phyloP scores from a whole-genome alignment of 2,329 filamentous ascomycete species.

The Alternaria triticimaculans region DNA sequence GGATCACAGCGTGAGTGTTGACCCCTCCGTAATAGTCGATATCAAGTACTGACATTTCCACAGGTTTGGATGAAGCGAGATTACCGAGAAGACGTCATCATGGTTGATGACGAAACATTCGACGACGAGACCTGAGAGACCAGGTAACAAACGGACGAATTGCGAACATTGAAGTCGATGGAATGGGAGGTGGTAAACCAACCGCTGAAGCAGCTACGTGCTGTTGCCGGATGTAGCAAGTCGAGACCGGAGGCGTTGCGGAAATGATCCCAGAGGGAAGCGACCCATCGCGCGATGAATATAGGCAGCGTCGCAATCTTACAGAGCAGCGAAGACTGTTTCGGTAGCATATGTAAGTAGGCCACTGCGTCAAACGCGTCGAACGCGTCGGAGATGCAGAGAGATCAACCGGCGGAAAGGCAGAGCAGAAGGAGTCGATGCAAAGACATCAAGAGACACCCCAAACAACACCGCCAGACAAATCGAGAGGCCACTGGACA shows the following conservation, averaged over 20 bases:
- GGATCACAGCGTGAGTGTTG: not conserved
- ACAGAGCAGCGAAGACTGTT: not conserved
- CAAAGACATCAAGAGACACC: not conserved
- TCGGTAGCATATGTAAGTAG: not conserved
- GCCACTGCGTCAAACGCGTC: not conserved
- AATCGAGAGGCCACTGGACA: not conserved
- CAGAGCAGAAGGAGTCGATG: not conserved
- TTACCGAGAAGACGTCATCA: not conserved
- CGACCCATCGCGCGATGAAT: too few species aligned
- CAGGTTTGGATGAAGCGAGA: not conserved
- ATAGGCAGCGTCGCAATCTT: not conserved
- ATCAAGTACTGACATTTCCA: not conserved
- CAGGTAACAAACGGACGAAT: not conserved
- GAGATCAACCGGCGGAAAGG: not conserved
- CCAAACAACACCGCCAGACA: not conserved
- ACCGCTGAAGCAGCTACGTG: not conserved
- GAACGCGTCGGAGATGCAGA: not conserved
- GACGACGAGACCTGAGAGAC: not conserved
- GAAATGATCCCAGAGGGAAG: not conserved
- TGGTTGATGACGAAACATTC: not conserved
- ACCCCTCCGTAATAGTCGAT: not conserved
- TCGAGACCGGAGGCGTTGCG: not conserved
- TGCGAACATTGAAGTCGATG: not conserved
- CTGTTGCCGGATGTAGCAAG: not conserved
- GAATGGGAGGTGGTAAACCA: not conserved